phyloP scores from a whole-genome alignment of 2,329 filamentous ascomycete genomes.

The Paecilomyces niveus region DNA sequence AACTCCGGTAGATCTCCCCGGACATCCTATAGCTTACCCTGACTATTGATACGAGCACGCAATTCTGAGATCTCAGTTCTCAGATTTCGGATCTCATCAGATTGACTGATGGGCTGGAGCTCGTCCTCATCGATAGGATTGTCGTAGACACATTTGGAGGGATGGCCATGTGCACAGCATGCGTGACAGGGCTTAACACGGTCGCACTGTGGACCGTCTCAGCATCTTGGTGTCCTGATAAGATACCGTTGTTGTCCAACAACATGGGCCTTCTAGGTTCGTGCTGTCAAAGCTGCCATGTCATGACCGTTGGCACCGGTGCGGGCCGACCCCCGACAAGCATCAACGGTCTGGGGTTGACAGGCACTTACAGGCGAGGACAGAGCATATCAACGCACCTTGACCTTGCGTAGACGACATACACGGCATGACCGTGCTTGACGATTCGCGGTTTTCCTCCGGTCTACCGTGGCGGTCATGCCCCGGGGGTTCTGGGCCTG shows the following conservation, averaged over 20 bases:
- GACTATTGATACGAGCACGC: constrained; percentile 16
- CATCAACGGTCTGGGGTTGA: not conserved
- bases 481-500: not conserved
- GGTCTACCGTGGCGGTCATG: not conserved
- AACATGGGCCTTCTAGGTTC: not conserved
- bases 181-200: constrained; percentile 33
- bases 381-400: constrained; percentile 16
- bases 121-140: constrained; percentile 22
- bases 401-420: constrained; percentile 32
- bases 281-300: not conserved
- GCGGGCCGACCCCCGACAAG: not conserved
- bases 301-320: constrained; percentile 1
- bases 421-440: constrained; percentile 33
- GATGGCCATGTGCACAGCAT: constrained; percentile 33
- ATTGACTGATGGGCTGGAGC: constrained; percentile 26
- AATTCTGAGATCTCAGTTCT: constrained; percentile 28
- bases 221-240: constrained; percentile 4
- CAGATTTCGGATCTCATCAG: constrained; percentile 29
- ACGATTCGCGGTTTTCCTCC: constrained; percentile 20
- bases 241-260: not conserved
- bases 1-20: not conserved
- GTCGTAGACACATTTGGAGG: constrained; percentile 31
- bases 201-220: constrained; percentile 24
- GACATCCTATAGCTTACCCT: constrained; percentile 12
- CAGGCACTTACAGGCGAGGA: not conserved